Evolutionary conservation across 495 filamentous ascomycete species (phyloP).

Genomic region (Xylaria cubensis): DNA sequence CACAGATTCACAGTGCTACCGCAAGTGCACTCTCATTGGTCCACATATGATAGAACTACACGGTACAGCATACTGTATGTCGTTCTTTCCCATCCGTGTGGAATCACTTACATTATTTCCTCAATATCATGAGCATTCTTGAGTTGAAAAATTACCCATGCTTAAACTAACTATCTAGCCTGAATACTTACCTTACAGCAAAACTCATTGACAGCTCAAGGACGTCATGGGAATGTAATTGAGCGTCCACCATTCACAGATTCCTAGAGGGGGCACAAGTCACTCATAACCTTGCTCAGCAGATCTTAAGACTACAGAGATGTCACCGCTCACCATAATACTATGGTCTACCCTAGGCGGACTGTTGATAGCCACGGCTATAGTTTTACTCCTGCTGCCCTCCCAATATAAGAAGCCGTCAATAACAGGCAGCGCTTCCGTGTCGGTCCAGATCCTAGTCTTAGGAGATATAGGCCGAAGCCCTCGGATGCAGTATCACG

Average conservation of each 20-base stretch:
- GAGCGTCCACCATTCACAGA: neutral
- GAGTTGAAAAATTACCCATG: neutral
- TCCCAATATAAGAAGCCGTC: constrained; percentile 37
- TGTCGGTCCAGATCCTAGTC: constrained; percentile 83
- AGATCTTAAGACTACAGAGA: neutral
- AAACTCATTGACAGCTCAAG: neutral
- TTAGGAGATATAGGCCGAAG: constrained; percentile 97
- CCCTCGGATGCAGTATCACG: constrained; percentile 99
- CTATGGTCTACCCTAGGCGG: constrained; percentile 33
- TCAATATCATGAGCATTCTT: neutral
- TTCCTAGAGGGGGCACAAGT: neutral
- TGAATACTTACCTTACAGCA: neutral
- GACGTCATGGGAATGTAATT: neutral
- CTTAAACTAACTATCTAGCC: neutral
- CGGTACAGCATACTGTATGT: neutral
- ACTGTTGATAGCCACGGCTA: constrained; percentile 30
- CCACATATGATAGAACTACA: neutral
- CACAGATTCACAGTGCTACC: neutral
- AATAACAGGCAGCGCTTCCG: constrained; percentile 33
- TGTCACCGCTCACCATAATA: constrained; percentile 37
- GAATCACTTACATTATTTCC: neutral
- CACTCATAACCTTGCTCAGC: neutral
- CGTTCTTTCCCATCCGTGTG: neutral
- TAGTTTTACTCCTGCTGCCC: constrained; percentile 32
- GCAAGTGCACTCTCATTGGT: neutral